Conservation (phyloP, 768 basidiomycete genomes). For the Rhizopogon rudus region DNA sequence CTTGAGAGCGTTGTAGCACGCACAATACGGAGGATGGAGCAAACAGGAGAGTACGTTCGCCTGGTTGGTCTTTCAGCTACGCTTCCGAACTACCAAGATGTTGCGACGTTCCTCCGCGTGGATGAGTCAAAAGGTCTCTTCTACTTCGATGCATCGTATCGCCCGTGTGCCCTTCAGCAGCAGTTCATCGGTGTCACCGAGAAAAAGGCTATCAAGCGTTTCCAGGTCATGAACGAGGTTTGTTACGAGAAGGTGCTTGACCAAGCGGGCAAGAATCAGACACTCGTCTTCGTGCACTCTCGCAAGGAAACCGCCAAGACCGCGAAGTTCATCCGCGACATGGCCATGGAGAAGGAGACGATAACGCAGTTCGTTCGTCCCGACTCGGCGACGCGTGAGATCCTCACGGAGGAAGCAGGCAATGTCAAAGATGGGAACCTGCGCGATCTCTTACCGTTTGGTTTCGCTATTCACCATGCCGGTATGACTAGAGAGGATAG, state of each 20-base stretch:
- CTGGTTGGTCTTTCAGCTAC: constrained; percentile 96
- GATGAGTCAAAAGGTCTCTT: constrained; percentile 90
- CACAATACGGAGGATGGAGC: constrained; percentile 91
- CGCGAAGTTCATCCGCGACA: constrained; percentile 88
- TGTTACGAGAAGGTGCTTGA: constrained; percentile 99
- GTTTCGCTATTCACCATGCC: constrained; percentile 97
- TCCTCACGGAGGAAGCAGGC: constrained; percentile 77
- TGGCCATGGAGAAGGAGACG: constrained; percentile 94
- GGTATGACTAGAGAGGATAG: constrained; percentile 94
- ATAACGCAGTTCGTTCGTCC: constrained; percentile 95
- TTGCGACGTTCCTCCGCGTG: constrained; percentile 94
- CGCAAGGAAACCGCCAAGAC: constrained; percentile 99
- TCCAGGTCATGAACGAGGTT: constrained; percentile 97
- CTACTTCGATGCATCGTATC: constrained; percentile 92
- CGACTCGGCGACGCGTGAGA: constrained; percentile 87
- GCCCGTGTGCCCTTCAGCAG: constrained; percentile 93
- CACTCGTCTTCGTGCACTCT: constrained; percentile 96
- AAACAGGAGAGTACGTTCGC: constrained; percentile 88
- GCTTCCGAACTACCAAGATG: constrained; percentile 97
- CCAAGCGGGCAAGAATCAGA: constrained; percentile 86
- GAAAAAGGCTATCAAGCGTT: constrained; percentile 98
- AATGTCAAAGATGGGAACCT: constrained; percentile 81
- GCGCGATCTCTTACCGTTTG: constrained; percentile 89
- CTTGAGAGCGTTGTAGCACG: constrained; percentile 87
- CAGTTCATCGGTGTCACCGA: constrained; percentile 98